These are phyloP conservation scores for Allium cepa DNA, from an alignment of 106 monocot species.

Conservation along the genomic window DNA sequence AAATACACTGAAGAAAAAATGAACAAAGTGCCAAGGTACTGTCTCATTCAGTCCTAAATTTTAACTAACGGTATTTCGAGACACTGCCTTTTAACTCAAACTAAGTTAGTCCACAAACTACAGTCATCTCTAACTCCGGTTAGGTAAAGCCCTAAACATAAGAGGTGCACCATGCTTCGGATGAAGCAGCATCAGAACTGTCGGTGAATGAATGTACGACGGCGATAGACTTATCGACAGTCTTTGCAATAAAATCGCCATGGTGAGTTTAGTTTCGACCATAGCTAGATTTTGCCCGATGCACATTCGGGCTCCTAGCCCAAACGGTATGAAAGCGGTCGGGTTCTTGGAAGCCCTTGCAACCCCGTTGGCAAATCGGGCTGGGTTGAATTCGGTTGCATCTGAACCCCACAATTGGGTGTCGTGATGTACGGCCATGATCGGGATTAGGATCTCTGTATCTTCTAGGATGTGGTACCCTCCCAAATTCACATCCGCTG, in stretches of 20 bases:
- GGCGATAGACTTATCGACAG: constrained; percentile 46
- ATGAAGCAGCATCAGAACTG: constrained; percentile 56
- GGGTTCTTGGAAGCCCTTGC: constrained; percentile 35
- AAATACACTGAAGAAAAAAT: too few relatives aligned
- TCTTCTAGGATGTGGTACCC: constrained; percentile 41
- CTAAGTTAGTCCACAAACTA: too few relatives aligned
- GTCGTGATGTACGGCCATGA: constrained; percentile 70
- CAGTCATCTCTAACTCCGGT: too few relatives aligned
- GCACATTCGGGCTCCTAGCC: constrained; percentile 67
- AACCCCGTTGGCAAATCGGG: constrained; percentile 41
- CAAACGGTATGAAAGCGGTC: constrained; percentile 70
- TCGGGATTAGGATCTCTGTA: constrained; percentile 63
- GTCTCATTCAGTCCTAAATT: too few relatives aligned
- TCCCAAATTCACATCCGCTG: constrained; percentile 36
- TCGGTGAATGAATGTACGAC: constrained; percentile 57
- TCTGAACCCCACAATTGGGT: constrained; percentile 51
- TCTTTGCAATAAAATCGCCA: constrained; percentile 56
- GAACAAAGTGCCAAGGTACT: too few relatives aligned
- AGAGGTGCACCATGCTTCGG: constrained; percentile 68
- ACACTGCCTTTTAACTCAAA: too few relatives aligned
- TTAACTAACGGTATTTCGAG: too few relatives aligned
- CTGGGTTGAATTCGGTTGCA: constrained; percentile 49
- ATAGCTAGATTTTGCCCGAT: constrained; percentile 70
- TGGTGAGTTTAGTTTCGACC: constrained; percentile 48
- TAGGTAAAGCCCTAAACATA: constrained; percentile 23